Percentiles rank a stretch among this genome's conserved stretches.
These are phyloP conservation scores for Flaveria bidentis DNA, from an alignment of 129 eudicot genomes.

Conservation along the genomic window DNA sequence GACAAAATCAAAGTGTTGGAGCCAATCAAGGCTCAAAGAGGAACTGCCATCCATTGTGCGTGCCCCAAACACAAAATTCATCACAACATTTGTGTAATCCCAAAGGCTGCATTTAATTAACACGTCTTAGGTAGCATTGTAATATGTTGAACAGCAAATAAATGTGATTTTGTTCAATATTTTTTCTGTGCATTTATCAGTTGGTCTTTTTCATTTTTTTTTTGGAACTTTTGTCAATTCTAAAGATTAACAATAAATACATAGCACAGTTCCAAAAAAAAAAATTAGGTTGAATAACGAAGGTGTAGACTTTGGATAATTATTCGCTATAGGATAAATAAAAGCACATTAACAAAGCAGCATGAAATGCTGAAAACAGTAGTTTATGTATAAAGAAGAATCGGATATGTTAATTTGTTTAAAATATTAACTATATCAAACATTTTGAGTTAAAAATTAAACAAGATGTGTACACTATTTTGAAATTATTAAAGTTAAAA, in stretches of 20 bases:
- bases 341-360: not conserved
- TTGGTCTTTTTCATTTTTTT: not conserved
- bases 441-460: slow-evolving; percentile 8
- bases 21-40: slow-evolving; percentile 77
- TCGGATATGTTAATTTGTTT: not conserved
- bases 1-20: slow-evolving; percentile 83
- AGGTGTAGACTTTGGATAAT: not conserved
- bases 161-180: not conserved
- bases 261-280: not conserved
- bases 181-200: not conserved
- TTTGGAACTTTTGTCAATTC: not conserved
- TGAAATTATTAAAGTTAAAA: not conserved
- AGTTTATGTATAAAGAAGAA: not conserved
- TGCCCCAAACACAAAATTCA: slow-evolving; percentile 84
- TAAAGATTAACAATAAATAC: not conserved
- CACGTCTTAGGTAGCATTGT: slow-evolving; percentile 8
- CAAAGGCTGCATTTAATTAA: slow-evolving; percentile 78
- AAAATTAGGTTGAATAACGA: not conserved
- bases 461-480: not conserved
- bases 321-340: not conserved
- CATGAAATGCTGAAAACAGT: not conserved
- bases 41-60: slow-evolving; percentile 31
- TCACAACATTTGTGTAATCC: slow-evolving; percentile 95
- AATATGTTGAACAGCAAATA: not conserved
- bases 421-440: not conserved